Evolutionary conservation across 2,329 filamentous ascomycete genomes (phyloP), one percentile per base, ranked within the genome.

Genomic region (Botrytis cinerea): DNA sequence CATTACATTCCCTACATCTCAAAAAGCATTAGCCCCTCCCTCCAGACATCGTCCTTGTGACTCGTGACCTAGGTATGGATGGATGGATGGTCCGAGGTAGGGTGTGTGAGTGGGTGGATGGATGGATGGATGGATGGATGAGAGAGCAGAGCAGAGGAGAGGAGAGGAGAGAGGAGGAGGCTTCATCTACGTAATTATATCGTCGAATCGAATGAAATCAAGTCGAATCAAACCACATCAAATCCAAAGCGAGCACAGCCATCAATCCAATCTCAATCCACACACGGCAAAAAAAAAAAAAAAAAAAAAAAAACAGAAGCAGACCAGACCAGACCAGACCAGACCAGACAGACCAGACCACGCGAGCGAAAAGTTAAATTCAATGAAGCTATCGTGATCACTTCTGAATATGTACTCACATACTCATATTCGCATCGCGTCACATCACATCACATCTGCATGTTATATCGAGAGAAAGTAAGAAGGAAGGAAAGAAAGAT

Each of bases 381-480:
- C 6, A 35, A 43, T 57, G 54, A 70, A 70, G 67, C n/a, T 43
- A 45, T 60, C n/a, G 67, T 70, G 67, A 60, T 48, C 32, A 12
- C 32, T 48, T 51, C 25, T 38, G 38, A 38, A 38, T 38, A 28
- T 28, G 28, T 28, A 38, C 38, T 32, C 32, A 32, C 2, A 35
- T 35, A 6, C 35, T 9, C 7, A 8, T 38, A 38, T 64, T 22
- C 28, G 6, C 60, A 38, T 61, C 40, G n/a, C 20, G 46, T 46
- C 28, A 28, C 28, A 28, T 46, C 28, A 28, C 28, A 28, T 46
- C 20, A 60, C 22, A 25, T 45, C 35, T 46, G 14, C 43, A 32
- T 5, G 2, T 35, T 35, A 16, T 9, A 18, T 66, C 46, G 38
- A 68, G 40, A 54, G 46, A 54, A 7, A 40, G 46, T 43, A 7